These are phyloP conservation scores for Petunia axillaris DNA, from an alignment of 257 asterid genomes.

Conservation along the genomic window DNA sequence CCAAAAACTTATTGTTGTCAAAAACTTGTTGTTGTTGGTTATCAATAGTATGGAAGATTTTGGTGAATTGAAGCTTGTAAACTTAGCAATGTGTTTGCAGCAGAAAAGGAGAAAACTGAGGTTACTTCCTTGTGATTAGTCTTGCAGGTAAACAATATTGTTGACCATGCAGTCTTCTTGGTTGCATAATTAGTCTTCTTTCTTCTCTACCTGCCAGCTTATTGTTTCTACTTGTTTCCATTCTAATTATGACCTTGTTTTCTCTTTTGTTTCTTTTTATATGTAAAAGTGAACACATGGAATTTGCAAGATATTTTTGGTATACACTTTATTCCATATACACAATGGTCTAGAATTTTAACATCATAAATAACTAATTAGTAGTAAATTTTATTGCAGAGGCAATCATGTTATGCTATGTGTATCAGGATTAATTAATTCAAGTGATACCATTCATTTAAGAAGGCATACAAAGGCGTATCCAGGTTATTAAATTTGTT, in stretches of 20 bases:
- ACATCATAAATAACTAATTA: neutral
- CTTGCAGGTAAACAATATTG: conserved; percentile 73
- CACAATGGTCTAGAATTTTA: neutral
- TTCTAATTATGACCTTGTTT: neutral
- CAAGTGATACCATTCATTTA: neutral
- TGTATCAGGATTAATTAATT: neutral
- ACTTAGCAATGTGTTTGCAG: conserved; percentile 8
- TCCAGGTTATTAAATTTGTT: neutral
- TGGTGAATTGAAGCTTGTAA: conserved; percentile 24
- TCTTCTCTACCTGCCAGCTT: conserved; percentile 35
- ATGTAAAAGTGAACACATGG: too few species aligned
- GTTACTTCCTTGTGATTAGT: conserved; percentile 34
- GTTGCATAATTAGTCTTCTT: conserved; percentile 30
- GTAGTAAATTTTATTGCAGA: neutral
- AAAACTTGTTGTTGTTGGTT: conserved; percentile 40
- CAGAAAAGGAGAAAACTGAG: conserved; percentile 30
- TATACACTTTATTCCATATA: neutral
- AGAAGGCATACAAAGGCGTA: neutral
- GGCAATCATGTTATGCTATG: neutral
- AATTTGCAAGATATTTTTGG: too few species aligned
- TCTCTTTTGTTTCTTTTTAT: neutral
- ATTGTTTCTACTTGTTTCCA: conserved; percentile 1
- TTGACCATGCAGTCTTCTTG: conserved; percentile 66
- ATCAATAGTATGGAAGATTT: conserved; percentile 17
- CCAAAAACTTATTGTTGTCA: neutral